These are phyloP conservation scores for Spiraea crenata DNA, from an alignment of 331 rosid genomes.

Conservation along the genomic window DNA sequence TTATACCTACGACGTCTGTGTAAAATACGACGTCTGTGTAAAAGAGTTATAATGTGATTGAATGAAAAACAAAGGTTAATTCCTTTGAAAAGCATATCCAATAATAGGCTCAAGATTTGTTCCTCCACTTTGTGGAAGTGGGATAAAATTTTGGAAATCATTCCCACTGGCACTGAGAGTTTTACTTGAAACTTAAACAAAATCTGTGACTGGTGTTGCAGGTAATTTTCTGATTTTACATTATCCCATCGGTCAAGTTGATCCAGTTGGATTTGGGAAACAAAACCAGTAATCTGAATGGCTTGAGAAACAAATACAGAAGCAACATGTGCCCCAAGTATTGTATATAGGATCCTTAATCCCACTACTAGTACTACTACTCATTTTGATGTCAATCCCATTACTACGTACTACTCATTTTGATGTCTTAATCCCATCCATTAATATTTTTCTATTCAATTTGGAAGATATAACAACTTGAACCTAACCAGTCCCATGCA, in stretches of 20 bases:
- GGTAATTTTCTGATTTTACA: not conserved
- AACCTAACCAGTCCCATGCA: not conserved
- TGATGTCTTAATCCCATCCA: not conserved
- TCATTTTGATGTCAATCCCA: slow-evolving; percentile 3
- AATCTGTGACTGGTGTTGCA: not conserved
- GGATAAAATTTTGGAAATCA: not conserved
- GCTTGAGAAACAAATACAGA: not conserved
- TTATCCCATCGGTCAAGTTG: slow-evolving; percentile 2
- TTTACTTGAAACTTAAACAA: not conserved
- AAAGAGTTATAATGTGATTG: not conserved
- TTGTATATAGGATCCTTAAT: not conserved
- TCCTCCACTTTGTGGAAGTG: slow-evolving; percentile 2
- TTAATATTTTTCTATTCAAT: not conserved
- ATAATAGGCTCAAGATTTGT: slow-evolving; percentile 3
- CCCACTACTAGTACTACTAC: not conserved
- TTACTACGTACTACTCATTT: not conserved
- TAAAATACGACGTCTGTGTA: too few relatives aligned
- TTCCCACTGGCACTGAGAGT: not conserved
- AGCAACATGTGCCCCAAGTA: not conserved
- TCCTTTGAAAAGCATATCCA: not conserved
- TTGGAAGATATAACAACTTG: not conserved
- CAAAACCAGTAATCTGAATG: not conserved
- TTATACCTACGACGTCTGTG: slow-evolving; percentile 3
- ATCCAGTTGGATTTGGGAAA: not conserved
- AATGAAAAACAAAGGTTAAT: not conserved